Evolutionary conservation across 108 stramenopile species (phyloP), one percentile per base, ranked within the genome.

Genomic region (Chaetoceros muelleri): DNA sequence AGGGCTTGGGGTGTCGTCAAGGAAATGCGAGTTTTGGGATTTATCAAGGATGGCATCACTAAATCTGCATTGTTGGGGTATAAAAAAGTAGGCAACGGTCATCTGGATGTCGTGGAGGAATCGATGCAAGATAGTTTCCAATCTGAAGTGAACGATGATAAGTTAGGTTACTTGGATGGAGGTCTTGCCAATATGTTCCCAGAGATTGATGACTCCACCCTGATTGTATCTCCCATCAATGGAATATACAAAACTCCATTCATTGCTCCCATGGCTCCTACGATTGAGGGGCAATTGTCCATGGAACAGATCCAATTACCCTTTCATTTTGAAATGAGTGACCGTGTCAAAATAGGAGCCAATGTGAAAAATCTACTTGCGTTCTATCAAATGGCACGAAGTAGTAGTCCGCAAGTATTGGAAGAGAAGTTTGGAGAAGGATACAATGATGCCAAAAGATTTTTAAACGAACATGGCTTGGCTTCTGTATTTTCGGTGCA

Each of bases 171-270:
- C 53, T 75, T 67, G 74, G 83, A 84, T 58, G 83, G 83, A 2
- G 83, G 83, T 17, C 58, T 84, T 16, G 74, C 55, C 44, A 78
- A 81, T 59, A 60, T 75, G 1, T 84, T 75, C 52, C 83, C 83
- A 46, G 68, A 64, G 22, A 51, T 81, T 44, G 78, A 84, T 61
- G 53, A 65, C 24, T 26, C 56, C 21, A 81, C 83, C n/a, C 25
- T 80, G 18, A 62, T 84, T 25, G 65, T 84, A 2, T 59, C 79
- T 3, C 83, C 83, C 2, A 40, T 84, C 46, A 62, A 61, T 57
- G 79, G 69, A 24, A n/a, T 54, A 51, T 30, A 54, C 54, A 44
- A 63, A n/a, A 74, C 77, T 46, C 76, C 73, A 24, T 51, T 57
- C 3, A 81, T 81, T 58, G 71, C 67, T 30, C 80, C 80, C 0